Evolutionary conservation across 257 asterid species (phyloP).

Genomic region (Rhazya stricta): DNA sequence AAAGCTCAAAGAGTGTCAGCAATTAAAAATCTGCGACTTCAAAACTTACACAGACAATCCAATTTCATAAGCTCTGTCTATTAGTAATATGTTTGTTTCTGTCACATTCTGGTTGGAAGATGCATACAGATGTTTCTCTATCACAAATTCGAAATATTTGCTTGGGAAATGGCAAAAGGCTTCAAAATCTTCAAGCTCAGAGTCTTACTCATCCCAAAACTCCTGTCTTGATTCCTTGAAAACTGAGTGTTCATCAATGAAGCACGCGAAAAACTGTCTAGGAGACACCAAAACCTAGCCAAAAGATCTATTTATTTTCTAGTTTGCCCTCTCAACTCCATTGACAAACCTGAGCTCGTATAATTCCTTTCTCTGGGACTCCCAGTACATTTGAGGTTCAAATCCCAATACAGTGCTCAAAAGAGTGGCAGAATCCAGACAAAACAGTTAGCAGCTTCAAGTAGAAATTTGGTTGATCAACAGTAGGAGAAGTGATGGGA

Average conservation of each 20-base stretch:
- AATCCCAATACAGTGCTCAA: not conserved
- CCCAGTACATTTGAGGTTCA: not conserved
- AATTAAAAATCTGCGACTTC: not conserved
- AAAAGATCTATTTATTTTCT: not conserved
- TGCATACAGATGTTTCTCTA: not conserved
- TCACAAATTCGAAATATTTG: not conserved
- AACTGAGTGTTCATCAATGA: not conserved
- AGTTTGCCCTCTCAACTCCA: not conserved
- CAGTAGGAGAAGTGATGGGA: not conserved
- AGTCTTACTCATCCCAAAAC: not conserved
- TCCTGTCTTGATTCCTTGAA: not conserved
- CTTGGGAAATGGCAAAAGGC: not conserved
- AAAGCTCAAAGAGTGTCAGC: not conserved
- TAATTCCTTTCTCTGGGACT: not conserved
- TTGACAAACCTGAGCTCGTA: not conserved
- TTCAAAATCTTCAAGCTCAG: not conserved
- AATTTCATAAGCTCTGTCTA: not conserved
- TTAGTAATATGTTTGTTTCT: not conserved
- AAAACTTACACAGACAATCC: not conserved
- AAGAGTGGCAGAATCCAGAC: not conserved
- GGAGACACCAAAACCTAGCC: not conserved
- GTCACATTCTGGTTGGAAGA: not conserved
- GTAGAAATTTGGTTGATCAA: not conserved
- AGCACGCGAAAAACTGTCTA: not conserved
- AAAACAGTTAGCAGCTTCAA: not conserved